Evolutionary conservation across 495 filamentous ascomycete species (phyloP), one percentile per base, ranked within the genome.

Genomic region (Aspergillus campestris): DNA sequence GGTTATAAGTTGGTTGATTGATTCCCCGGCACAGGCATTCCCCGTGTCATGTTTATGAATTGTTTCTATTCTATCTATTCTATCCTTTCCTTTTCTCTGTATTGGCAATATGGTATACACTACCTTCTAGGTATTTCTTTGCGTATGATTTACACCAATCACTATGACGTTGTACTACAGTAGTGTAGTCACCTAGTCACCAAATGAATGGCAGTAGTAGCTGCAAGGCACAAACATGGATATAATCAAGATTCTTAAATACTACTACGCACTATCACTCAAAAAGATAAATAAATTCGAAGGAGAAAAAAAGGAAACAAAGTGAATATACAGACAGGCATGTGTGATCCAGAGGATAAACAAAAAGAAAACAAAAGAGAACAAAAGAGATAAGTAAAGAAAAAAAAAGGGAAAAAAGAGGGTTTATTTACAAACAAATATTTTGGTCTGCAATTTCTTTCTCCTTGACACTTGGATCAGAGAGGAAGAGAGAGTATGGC

Each of bases 1-100:
- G 49, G 18, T 48, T 24, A 27, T 18, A 10, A 29, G 11, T 3
- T 31, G 32, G 27, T 12, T 30, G n/a, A 41, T 14, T 39, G 59
- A 62, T 60, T 56, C 52, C 57, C 59, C 59, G 47, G 57, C 54
- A 56, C 57, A 44, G 32, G 14, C 33, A 34, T 42, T 14, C 29
- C 29, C 12, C 40, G 57, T 63, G 60, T 52, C 55, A 57, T 53
- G 55, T 55, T 58, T 27, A 24, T 24, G 18, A 24, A n/a, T n/a
- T n/a, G n/a, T n/a, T n/a, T n/a, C n/a, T n/a, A n/a, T n/a, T 24
- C 18, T 24, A 4, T 24, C 18, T 24, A 24, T 24, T 24, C 4
- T 24, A 24, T 45, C 44, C 14, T 48, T 33, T 9, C 30, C 24
- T 11, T 13, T 42, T 3, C 28, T n/a, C 7, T 12, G 8, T 30